These are phyloP conservation scores for Fusarium torulosum DNA, from an alignment of 2,329 filamentous ascomycete species.

Conservation along the genomic window DNA sequence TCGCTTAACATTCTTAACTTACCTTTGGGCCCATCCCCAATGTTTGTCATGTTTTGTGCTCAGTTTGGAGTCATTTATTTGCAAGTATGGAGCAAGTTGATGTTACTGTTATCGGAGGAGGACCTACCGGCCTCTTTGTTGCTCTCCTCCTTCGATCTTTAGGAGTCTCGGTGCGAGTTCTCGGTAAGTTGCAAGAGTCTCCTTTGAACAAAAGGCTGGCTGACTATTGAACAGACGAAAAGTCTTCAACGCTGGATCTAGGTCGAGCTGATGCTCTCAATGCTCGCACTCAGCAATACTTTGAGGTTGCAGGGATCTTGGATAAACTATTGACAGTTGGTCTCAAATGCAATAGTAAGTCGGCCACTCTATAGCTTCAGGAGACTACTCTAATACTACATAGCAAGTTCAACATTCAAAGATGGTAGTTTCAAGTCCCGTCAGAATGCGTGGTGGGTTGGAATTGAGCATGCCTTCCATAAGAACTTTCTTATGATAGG, in stretches of 20 bases:
- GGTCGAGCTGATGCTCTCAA: constrained; percentile 63
- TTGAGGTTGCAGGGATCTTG: constrained; percentile 59
- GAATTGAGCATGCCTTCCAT: constrained; percentile 59
- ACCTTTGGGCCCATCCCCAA: too few species aligned
- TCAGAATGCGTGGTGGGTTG: constrained; percentile 62
- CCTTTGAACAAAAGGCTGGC: accelerated
- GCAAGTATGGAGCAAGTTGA: constrained; percentile 16
- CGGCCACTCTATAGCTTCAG: accelerated
- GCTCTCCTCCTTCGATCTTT: constrained; percentile 58
- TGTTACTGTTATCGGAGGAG: constrained; percentile 49
- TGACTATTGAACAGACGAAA: constrained; percentile 52
- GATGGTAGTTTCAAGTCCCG: constrained; percentile 61
- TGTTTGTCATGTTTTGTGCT: background rate
- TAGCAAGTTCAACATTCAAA: constrained; percentile 62
- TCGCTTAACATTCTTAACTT: too few species aligned
- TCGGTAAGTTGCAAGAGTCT: constrained; percentile 46
- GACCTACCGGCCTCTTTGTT: constrained; percentile 61
- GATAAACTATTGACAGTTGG: constrained; percentile 57
- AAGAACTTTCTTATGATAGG: constrained; percentile 65
- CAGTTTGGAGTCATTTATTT: background rate
- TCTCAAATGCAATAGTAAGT: constrained; percentile 63
- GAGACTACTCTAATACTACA: accelerated
- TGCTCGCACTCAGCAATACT: constrained; percentile 62
- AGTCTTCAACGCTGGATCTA: constrained; percentile 54
- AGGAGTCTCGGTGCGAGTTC: constrained; percentile 56